phyloP scores from a whole-genome alignment of 495 filamentous ascomycete species.

The Neurospora sp. region DNA sequence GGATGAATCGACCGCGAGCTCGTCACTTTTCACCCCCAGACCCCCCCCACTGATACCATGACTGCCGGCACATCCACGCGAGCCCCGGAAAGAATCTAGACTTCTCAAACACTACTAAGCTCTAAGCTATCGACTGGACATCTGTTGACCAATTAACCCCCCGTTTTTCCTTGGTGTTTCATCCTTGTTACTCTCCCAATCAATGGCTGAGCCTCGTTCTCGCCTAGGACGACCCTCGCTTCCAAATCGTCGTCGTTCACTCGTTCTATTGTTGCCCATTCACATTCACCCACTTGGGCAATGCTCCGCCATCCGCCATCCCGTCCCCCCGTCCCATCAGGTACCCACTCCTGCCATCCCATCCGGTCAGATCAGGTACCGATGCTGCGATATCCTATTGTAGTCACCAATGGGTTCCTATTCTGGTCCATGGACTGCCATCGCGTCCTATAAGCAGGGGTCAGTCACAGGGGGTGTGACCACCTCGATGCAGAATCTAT shows the following conservation, averaged over 20 bases:
- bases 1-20: background rate
- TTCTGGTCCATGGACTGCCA: background rate
- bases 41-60: background rate
- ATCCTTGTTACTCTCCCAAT: background rate
- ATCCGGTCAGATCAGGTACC: background rate
- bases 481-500: background rate
- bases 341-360: background rate
- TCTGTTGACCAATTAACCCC: background rate
- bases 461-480: background rate
- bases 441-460: background rate
- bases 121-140: background rate
- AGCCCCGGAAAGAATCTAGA: background rate
- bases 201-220: background rate
- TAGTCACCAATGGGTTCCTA: background rate
- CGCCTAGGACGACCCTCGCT: background rate
- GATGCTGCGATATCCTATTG: background rate
- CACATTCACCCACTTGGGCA: background rate
- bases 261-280: background rate
- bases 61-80: background rate
- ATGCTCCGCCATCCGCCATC: background rate
- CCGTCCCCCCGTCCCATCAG: background rate
- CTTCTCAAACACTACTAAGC: background rate
- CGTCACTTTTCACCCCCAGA: background rate
- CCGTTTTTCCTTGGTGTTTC: background rate
- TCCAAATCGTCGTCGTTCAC: background rate